Evolutionary conservation across 164 flowering plant genomes (phyloP).

Genomic region (Amborella trichopoda): DNA sequence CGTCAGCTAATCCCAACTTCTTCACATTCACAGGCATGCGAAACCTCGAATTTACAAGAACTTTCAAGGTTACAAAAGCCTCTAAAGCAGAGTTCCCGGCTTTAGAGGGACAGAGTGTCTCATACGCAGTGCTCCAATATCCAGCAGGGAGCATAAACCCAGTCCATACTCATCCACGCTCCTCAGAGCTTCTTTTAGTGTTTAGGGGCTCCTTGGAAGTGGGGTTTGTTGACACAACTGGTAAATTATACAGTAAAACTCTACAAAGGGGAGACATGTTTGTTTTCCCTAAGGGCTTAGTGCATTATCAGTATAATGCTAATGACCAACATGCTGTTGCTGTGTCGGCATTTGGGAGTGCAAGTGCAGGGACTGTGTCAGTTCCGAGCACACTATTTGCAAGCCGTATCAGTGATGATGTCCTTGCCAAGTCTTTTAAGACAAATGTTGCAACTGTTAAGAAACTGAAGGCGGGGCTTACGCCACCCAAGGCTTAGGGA

Average conservation of each 20-base stretch:
- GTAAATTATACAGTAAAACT: constrained; percentile 16
- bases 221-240: constrained; percentile 19
- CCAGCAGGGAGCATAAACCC: constrained; percentile 4
- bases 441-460: too few species aligned
- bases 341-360: constrained; percentile 15
- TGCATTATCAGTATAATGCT: constrained; percentile 15
- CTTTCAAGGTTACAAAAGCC: constrained; percentile 13
- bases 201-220: constrained; percentile 13
- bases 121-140: constrained; percentile 5
- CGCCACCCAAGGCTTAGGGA: too few species aligned
- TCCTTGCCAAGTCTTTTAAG: too few species aligned
- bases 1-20: constrained; percentile 1
- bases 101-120: constrained; percentile 9
- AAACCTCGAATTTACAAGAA: background rate
- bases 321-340: constrained; percentile 6
- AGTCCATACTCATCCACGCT: constrained; percentile 8
- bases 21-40: constrained; percentile 15
- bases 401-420: too few species aligned
- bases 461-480: too few species aligned
- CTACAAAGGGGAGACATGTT: constrained; percentile 20
- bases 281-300: too few species aligned
- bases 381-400: too few species aligned
- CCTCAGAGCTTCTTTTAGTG: constrained; percentile 7
- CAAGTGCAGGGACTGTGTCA: too few species aligned
- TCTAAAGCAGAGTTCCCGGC: constrained; percentile 11